Evolutionary conservation across 805 yeast genomes (phyloP).

Genomic region (Candida sonorensis): DNA sequence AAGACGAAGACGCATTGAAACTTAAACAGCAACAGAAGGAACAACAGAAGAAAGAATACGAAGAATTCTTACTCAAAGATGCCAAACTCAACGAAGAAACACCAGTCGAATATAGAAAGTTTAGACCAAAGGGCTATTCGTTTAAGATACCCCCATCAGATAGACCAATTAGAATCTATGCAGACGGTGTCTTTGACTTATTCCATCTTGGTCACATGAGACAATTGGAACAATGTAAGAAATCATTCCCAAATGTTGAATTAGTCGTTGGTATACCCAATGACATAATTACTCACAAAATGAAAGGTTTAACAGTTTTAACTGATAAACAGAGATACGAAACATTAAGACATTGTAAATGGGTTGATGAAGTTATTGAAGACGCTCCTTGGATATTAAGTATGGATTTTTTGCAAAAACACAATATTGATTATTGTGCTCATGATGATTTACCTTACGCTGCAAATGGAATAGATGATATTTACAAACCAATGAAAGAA

Average conservation of each 20-base stretch:
- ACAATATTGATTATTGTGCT: constrained; percentile 91
- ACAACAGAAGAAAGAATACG: constrained; percentile 22
- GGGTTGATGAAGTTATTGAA: constrained; percentile 97
- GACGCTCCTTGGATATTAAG: constrained; percentile 95
- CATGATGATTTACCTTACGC: constrained; percentile 97
- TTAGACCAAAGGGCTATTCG: constrained; percentile 70
- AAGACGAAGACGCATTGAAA: not conserved
- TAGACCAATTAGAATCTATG: constrained; percentile 88
- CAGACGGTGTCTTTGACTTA: constrained; percentile 96
- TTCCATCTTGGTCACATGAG: constrained; percentile 98
- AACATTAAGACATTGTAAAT: constrained; percentile 84
- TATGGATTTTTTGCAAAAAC: constrained; percentile 68
- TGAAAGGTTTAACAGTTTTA: constrained; percentile 90
- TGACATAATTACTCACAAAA: constrained; percentile 82
- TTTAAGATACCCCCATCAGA: constrained; percentile 80
- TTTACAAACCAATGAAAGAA: constrained; percentile 86
- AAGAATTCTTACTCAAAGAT: constrained; percentile 36
- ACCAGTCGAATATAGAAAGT: constrained; percentile 67
- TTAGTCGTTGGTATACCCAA: constrained; percentile 90
- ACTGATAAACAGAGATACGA: constrained; percentile 85
- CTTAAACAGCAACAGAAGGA: constrained; percentile 13
- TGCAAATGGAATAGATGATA: constrained; percentile 82
- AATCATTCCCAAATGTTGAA: constrained; percentile 76
- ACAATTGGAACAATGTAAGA: constrained; percentile 94
- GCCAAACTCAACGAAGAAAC: constrained; percentile 52